Evolutionary conservation across 352 stramenopile species (phyloP), one percentile per base, ranked within the genome.

Genomic region (Globisporangium irregulare): DNA sequence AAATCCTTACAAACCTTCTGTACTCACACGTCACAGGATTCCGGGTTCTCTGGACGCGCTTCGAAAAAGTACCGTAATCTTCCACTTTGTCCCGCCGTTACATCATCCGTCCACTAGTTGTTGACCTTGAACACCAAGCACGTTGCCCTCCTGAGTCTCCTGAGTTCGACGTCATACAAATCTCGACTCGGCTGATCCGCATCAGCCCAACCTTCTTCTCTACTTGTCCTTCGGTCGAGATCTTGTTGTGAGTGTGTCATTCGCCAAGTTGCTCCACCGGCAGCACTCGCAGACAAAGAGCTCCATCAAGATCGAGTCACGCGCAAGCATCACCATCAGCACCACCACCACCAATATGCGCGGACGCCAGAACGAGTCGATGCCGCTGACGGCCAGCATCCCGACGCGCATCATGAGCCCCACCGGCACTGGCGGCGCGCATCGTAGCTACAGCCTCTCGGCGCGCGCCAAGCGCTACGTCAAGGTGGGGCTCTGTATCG

Each of bases 381-480:
- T 78, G 58, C 74, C 77, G 41, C 73, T 84, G 12, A 78, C 73
- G 48, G 62, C 53, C 63, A 72, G 22, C 38, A 80, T 58, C 68
- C 48, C 46, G 68, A 63, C 55, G 54, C 62, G 62, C 22, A 43
- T 67, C 34, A 34, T 34, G 9, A 12, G 1, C 62, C n/a, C 24
- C 50, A 29, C n/a, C n/a, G 24, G 24, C 24, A 25, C 41, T 3
- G 27, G 15, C 10, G 15, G 22, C 24, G 43, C 8, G 25, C 65
- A 43, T 55, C n/a, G 54, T 20, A 24, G 48, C 59, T 71, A 68
- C 62, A 59, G 50, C 43, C 27, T 75, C 50, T 64, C 71, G 36
- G 64, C 71, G 51, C 62, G 69, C n/a, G 36, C 51, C 20, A 67
- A 68, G 43, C 59, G 48, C 43, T 61, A 68, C 56, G 73, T 63